These are phyloP conservation scores for Cytospora chrysosperma DNA, from an alignment of 2,329 filamentous ascomycete species.

Conservation along the genomic window DNA sequence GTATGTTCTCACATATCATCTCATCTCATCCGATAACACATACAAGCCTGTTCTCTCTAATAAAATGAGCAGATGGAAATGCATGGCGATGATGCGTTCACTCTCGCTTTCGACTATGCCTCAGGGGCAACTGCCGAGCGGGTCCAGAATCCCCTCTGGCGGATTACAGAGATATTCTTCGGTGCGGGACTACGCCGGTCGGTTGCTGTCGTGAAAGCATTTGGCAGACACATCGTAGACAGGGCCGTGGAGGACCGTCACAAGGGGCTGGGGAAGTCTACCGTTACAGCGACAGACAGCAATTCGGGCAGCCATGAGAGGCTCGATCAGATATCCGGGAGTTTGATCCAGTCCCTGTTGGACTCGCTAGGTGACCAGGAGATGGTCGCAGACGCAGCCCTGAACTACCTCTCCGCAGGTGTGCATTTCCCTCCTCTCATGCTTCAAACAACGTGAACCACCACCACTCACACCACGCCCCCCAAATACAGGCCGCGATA, in stretches of 20 bases:
- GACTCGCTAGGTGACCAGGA: conserved; percentile 53
- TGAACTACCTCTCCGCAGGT: conserved; percentile 65
- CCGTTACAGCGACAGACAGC: background rate
- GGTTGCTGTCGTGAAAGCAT: conserved; percentile 50
- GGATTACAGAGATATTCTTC: conserved; percentile 55
- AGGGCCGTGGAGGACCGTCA: conserved; percentile 48
- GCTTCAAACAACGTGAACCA: background rate
- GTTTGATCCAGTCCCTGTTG: conserved; percentile 59
- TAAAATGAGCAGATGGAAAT: conserved; percentile 57
- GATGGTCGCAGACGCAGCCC: conserved; percentile 61
- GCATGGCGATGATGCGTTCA: conserved; percentile 60
- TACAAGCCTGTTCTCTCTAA: background rate
- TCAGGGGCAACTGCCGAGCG: conserved; percentile 59
- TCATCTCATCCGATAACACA: background rate
- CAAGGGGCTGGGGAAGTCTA: background rate
- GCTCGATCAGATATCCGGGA: conserved; percentile 48
- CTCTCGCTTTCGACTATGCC: conserved; percentile 59
- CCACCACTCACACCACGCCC: background rate
- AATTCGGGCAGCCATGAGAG: conserved; percentile 27
- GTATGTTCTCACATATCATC: conserved; percentile 31
- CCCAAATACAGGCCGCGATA: conserved; percentile 52
- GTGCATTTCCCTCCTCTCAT: conserved; percentile 3
- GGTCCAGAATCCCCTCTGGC: conserved; percentile 66
- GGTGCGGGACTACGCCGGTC: conserved; percentile 48
- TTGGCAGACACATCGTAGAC: conserved; percentile 57